These are phyloP conservation scores for Antitrichia curtipendula DNA, from an alignment of 225 moss, liverwort and hornwort genomes.

Conservation along the genomic window DNA sequence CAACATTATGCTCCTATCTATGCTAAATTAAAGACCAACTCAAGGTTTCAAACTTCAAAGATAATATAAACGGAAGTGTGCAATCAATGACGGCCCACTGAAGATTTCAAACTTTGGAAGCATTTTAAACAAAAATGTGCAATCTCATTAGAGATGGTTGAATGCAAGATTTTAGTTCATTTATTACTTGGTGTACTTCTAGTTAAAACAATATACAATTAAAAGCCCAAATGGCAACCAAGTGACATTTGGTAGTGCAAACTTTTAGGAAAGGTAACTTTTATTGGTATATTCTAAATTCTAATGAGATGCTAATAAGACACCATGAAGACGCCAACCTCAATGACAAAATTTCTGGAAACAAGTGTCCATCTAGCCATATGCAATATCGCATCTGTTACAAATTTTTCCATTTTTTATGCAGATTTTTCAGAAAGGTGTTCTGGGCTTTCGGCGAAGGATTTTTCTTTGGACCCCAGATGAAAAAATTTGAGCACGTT, in stretches of 20 bases:
- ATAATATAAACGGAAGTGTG: no score
- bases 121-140: neutral
- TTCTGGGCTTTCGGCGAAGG: neutral
- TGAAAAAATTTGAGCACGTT: neutral
- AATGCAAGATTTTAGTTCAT: neutral
- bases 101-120: neutral
- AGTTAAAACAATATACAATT: no score
- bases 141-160: neutral
- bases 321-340: neutral
- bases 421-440: neutral
- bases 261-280: neutral
- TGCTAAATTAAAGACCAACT: neutral
- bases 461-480: neutral
- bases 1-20: fast-evolving
- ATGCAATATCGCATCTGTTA: neutral
- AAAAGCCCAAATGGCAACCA: neutral
- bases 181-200: neutral
- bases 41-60: neutral
- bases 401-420: no score
- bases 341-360: neutral
- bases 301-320: neutral
- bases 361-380: neutral
- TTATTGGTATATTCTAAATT: no score
- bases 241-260: neutral
- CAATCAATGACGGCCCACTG: fast-evolving